Conservation (phyloP, 306 rosid genomes). For the Ammopiptanthus mongolicus region DNA sequence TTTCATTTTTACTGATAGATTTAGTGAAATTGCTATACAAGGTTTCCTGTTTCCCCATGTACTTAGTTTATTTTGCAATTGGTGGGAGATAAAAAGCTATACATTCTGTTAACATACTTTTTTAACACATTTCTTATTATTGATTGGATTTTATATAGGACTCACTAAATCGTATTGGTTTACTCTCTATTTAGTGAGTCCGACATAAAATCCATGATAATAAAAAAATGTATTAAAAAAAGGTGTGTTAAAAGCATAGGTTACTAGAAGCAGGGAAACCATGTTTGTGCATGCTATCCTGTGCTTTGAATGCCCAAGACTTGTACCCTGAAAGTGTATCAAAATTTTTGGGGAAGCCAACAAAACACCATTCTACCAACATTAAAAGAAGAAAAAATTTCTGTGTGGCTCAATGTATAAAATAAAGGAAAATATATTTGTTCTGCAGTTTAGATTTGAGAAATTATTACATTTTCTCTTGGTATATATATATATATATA, state of each 20-base stretch:
- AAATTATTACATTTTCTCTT: no score
- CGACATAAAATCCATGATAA: no score
- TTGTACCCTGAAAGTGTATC: background rate
- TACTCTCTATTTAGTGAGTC: no score
- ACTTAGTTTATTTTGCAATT: background rate
- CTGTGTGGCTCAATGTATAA: background rate
- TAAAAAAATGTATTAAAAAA: no score
- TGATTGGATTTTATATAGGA: no score
- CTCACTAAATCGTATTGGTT: no score
- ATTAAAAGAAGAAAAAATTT: background rate
- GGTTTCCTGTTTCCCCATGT: background rate
- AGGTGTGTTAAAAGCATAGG: no score
- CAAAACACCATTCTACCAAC: background rate
- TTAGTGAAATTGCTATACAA: constrained; percentile 2
- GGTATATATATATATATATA: no score
- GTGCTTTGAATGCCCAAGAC: background rate
- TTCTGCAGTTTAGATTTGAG: no score
- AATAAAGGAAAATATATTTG: background rate
- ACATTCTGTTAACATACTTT: no score
- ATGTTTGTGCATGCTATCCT: background rate
- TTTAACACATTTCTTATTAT: no score
- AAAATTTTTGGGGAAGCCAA: background rate
- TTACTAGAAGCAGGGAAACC: background rate
- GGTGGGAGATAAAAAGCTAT: background rate
- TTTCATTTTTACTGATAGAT: constrained; percentile 9